Conservation (phyloP, 202 grass and related monocot species). For the Zizania palustris region DNA sequence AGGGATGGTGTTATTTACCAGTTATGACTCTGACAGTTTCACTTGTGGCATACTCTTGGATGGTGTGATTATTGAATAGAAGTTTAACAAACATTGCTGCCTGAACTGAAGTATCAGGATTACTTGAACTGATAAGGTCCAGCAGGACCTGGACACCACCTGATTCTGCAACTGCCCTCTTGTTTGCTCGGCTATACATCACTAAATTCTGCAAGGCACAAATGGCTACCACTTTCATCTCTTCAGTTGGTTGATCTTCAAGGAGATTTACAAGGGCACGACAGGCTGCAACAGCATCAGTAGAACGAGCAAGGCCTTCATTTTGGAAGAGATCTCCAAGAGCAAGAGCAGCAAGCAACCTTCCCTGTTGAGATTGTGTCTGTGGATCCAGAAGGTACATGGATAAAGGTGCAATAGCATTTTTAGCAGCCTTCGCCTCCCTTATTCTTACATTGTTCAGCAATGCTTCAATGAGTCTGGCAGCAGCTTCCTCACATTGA, state of each 20-base stretch:
- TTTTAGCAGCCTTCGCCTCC: constrained; percentile 95
- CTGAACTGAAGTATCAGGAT: constrained; percentile 98
- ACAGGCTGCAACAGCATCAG: constrained; percentile 96
- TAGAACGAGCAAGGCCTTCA: constrained; percentile 84
- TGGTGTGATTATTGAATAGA: constrained; percentile 96
- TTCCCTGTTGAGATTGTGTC: constrained; percentile 96
- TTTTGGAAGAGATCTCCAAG: constrained; percentile 99
- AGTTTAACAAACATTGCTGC: constrained; percentile 99
- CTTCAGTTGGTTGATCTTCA: constrained; percentile 98
- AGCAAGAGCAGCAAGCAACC: constrained; percentile 95
- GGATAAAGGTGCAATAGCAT: constrained; percentile 96
- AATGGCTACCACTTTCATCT: constrained; percentile 99
- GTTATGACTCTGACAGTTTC: constrained; percentile 99
- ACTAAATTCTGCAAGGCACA: constrained; percentile 98
- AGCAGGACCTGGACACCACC: constrained; percentile 97
- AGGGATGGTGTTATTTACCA: constrained; percentile 54
- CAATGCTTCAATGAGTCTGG: constrained; percentile 92
- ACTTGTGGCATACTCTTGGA: constrained; percentile 98
- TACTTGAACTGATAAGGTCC: constrained; percentile 98
- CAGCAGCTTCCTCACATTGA: constrained; percentile 98
- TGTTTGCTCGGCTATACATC: constrained; percentile 98
- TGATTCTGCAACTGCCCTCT: constrained; percentile 99
- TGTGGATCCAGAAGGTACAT: constrained; percentile 99
- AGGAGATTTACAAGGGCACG: constrained; percentile 98
- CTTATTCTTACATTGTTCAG: constrained; percentile 98